A percentile compares a stretch with the other conserved stretches of the same genome.
Evolutionary conservation across 768 basidiomycete genomes (phyloP).

Genomic region (Astraeus odoratus): DNA sequence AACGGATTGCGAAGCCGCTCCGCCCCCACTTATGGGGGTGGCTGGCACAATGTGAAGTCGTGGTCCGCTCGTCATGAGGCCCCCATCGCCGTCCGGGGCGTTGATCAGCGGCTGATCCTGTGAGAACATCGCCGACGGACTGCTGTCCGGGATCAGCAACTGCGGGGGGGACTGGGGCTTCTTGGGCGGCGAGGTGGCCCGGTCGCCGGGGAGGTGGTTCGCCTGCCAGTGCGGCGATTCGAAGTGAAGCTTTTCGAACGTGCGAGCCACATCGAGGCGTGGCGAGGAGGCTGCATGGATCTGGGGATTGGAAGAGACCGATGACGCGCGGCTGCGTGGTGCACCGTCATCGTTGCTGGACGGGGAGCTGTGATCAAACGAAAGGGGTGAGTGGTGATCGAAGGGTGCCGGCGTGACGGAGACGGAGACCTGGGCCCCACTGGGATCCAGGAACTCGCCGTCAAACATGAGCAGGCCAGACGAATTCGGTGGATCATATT

Average conservation of each 20-base stretch:
- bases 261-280: conserved; percentile 46
- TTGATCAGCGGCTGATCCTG: conserved; percentile 48
- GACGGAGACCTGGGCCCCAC: conserved; percentile 29
- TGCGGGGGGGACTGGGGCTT: conserved; percentile 63
- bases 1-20: conserved; percentile 36
- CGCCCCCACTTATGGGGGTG: conserved; percentile 68
- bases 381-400: conserved; percentile 33
- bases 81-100: conserved; percentile 53
- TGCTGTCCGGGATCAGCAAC: conserved; percentile 50
- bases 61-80: conserved; percentile 43
- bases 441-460: conserved; percentile 32
- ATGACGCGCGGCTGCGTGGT: conserved; percentile 55
- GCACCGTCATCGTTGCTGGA: conserved; percentile 51
- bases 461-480: conserved; percentile 55
- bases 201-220: conserved; percentile 39
- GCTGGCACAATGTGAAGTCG: conserved; percentile 77
- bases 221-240: conserved; percentile 55
- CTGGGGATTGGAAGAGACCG: conserved; percentile 46
- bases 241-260: conserved; percentile 59
- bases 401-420: conserved; percentile 31
- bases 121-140: conserved; percentile 35
- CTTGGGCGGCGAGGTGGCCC: conserved; percentile 31
- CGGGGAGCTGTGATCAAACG: conserved; percentile 61
- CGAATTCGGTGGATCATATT: conserved; percentile 57
- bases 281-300: conserved; percentile 43